Base-by-base conservation (phyloP, 805 yeast genomes). In the Metschnikowia gruessii region DNA sequence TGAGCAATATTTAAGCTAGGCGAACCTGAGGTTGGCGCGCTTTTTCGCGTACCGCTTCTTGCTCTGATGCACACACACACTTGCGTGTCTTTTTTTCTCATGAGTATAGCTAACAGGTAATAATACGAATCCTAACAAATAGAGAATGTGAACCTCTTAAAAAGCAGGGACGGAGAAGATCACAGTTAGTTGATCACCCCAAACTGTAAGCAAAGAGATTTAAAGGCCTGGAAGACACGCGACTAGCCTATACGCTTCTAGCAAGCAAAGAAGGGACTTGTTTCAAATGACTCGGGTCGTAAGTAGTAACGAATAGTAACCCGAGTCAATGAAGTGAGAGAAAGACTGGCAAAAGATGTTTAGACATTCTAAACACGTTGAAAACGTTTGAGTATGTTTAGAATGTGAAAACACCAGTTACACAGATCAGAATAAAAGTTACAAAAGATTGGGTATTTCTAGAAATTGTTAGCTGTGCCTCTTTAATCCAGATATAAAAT, bases 391-490 rank as follows among this genome's bases (percentile, higher is more conserved):
- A 52, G 79, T 83, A 80, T 77, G 83, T 79, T 79, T 80, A 80
- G 84, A 84, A 80, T 79, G 73, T 70, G 64, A 67, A 40, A 52
- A 59, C 80, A 75, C 77, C 80, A 77, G 62, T 55, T 75, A 79
- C 74, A 61, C 34, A 28, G 6, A 18, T 10, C n/a, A n/a, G n/a
- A n/a, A n/a, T 7, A 21, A 31, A 21, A 36, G 17, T 10, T 29
- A 16, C 37, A 29, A 21, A 29, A 24, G 42, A 21, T n/a, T 19
- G 4, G 9, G 10, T 4, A 12, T 32, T 26, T 31, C 46, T 33
- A 42, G 22, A 37, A 26, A 36, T 41, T 43, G 55, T 56, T 50
- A 53, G 56, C 53, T 44, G 22, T 33, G 42, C 26, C 49, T 40
- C 32, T 38, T 38, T 24, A 17, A 24, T 11, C 28, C 11, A 17